Percentiles rank a stretch among this genome's conserved stretches.
phyloP scores from a whole-genome alignment of 495 filamentous ascomycete species.

The Penicillium lividum region DNA sequence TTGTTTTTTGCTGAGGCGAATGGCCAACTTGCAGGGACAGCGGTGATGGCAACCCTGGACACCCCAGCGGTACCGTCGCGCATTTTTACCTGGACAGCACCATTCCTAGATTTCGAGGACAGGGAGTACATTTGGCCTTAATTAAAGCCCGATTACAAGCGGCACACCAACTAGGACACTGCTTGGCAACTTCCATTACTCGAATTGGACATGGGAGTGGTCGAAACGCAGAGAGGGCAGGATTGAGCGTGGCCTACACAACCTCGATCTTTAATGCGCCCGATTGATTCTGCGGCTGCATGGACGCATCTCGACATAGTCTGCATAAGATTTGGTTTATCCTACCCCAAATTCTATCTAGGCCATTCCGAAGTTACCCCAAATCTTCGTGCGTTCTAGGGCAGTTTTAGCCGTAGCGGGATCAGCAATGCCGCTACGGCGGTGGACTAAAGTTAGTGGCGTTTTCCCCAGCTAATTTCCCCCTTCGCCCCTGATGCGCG shows the following conservation, averaged over 20 bases:
- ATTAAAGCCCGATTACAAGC: constrained; percentile 14
- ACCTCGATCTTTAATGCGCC: constrained; percentile 5
- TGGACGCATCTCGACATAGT: background rate
- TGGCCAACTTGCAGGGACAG: constrained; percentile 13
- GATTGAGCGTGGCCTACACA: constrained; percentile 12
- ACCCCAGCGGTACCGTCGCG: constrained; percentile 1
- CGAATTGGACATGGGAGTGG: constrained; percentile 15
- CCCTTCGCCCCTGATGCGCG: background rate
- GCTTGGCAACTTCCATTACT: constrained; percentile 13
- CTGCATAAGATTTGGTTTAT: background rate
- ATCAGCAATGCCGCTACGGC: too few relatives aligned
- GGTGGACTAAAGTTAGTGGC: constrained; percentile 13
- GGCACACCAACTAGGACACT: constrained; percentile 8
- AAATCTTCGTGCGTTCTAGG: constrained; percentile 2
- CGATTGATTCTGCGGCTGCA: background rate
- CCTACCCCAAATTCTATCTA: background rate
- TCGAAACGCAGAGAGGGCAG: constrained; percentile 18
- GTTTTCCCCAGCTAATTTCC: background rate
- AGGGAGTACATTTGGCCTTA: constrained; percentile 16
- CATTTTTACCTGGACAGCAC: constrained; percentile 22
- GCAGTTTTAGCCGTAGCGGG: constrained; percentile 1
- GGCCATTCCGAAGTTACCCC: background rate
- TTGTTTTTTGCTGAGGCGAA: constrained; percentile 14
- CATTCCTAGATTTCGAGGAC: constrained; percentile 12
- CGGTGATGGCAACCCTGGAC: constrained; percentile 16